Evolutionary conservation across 257 asterid species (phyloP), one percentile per base, ranked within the genome.

Genomic region (Vinca minor): DNA sequence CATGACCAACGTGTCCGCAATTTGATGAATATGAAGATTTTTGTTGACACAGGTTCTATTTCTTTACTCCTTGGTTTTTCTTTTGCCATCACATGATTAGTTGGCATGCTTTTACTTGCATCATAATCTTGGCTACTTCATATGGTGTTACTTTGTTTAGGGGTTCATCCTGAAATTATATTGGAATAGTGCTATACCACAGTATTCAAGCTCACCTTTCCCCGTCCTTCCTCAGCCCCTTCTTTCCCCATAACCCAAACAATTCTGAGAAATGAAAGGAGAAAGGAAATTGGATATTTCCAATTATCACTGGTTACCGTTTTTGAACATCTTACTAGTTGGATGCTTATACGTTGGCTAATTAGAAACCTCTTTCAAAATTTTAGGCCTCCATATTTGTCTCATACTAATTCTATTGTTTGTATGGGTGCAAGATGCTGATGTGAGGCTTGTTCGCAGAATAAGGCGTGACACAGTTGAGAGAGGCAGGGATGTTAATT

Each of bases 391-490:
- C 26, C 52, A 29, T 62, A 11, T 54, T n/a, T 0, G 20, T 47
- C 42, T 41, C 49, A 2, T 15, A 23, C 64, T 46, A 21, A 34
- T 59, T 60, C 17, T 65, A n/a, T 62, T 67, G 15, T 61, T 46
- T 68, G 59, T 66, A 47, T 47, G 67, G 59, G 56, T 77, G 67
- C 71, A 36, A 78, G 83, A 74, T 87, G 93, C 99, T 81, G 99
- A 93, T 77, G 96, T 93, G 83, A 89, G 99, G 78, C 97, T 89
- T 81, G 97, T 96, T 81, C 97, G 97, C 75, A 79, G 99, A 80
- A 93, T 93, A 79, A 82, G 94, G 76, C 95, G 97, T 62, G 99
- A 93, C 77, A 87, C 91, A 44, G 97, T 87, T 69, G 91, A 84
- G 78, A 85, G 97, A 88, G 96, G 96, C 52, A 85, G 99, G 83